A percentile compares a stretch with the other conserved stretches of the same genome.
These are phyloP conservation scores for Aquilaria agallochum DNA, from an alignment of 441 rosid genomes.

Conservation along the genomic window DNA sequence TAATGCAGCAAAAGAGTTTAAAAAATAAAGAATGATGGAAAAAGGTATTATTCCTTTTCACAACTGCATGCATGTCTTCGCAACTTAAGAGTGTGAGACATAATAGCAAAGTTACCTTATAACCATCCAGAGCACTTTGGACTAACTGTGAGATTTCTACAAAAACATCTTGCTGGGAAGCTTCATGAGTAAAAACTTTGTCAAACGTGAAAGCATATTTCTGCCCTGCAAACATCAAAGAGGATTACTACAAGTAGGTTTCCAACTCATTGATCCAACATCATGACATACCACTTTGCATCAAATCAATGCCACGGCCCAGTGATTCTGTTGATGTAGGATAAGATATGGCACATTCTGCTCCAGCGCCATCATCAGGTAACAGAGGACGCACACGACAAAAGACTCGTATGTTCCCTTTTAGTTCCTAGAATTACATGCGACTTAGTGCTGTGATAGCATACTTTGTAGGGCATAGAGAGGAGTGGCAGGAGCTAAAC, in stretches of 20 bases:
- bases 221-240: slow-evolving; percentile 46
- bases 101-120: slow-evolving; percentile 49
- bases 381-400: slow-evolving; percentile 90
- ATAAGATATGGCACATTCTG: slow-evolving; percentile 56
- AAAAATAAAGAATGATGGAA: background rate
- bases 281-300: slow-evolving; percentile 63
- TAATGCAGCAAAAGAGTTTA: background rate
- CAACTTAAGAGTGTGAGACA: background rate
- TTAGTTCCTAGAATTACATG: slow-evolving; percentile 60
- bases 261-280: too few relatives aligned
- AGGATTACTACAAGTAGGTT: too few relatives aligned
- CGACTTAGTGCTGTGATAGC: slow-evolving; percentile 8
- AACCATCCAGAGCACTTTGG: slow-evolving; percentile 97
- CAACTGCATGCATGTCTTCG: background rate
- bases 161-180: slow-evolving; percentile 87
- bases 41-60: background rate
- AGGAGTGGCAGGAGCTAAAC: slow-evolving; percentile 28
- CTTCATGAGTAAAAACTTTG: slow-evolving; percentile 84
- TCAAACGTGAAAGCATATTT: slow-evolving; percentile 88
- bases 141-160: slow-evolving; percentile 92
- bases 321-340: slow-evolving; percentile 70
- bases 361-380: slow-evolving; percentile 72
- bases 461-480: background rate
- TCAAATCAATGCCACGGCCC: slow-evolving; percentile 81
- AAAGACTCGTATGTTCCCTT: slow-evolving; percentile 96